These are phyloP conservation scores for Chenopodium quinoa DNA, from an alignment of 148 eudicot genomes.

Conservation along the genomic window DNA sequence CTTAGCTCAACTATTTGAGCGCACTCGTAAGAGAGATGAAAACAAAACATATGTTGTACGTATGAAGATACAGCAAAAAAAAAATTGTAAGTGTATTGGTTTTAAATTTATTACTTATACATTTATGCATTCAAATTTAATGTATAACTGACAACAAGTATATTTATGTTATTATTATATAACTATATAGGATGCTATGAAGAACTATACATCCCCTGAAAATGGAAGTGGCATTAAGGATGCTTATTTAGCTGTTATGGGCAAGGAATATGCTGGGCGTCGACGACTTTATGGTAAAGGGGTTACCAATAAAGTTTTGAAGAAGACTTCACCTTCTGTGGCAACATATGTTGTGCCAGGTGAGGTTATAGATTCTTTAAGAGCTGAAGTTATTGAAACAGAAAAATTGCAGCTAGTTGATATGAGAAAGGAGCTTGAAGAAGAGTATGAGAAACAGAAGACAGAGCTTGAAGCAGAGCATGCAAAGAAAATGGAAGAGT, in stretches of 20 bases:
- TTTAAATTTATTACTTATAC: too few species aligned
- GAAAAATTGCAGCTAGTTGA: not conserved
- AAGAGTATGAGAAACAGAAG: too few species aligned
- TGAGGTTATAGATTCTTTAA: not conserved
- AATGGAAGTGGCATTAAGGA: not conserved
- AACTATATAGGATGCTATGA: not conserved
- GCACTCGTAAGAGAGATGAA: too few species aligned
- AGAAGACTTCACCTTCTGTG: not conserved
- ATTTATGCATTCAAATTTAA: too few species aligned
- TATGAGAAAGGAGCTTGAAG: not conserved
- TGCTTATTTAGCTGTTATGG: constrained; percentile 10
- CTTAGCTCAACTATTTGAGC: too few species aligned
- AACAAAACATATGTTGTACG: too few species aligned
- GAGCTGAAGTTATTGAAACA: not conserved
- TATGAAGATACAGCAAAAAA: too few species aligned
- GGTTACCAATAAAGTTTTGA: constrained; percentile 8
- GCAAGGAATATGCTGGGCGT: constrained; percentile 6
- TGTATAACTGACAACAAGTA: too few species aligned
- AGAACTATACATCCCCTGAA: not conserved
- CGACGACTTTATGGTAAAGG: constrained; percentile 11
- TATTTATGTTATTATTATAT: too few species aligned
- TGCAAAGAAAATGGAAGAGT: not conserved
- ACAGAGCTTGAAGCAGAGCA: too few species aligned
- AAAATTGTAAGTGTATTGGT: too few species aligned
- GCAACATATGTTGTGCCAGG: not conserved